Base-by-base conservation (phyloP, 345 rosid species). In the Ricinus communis region DNA sequence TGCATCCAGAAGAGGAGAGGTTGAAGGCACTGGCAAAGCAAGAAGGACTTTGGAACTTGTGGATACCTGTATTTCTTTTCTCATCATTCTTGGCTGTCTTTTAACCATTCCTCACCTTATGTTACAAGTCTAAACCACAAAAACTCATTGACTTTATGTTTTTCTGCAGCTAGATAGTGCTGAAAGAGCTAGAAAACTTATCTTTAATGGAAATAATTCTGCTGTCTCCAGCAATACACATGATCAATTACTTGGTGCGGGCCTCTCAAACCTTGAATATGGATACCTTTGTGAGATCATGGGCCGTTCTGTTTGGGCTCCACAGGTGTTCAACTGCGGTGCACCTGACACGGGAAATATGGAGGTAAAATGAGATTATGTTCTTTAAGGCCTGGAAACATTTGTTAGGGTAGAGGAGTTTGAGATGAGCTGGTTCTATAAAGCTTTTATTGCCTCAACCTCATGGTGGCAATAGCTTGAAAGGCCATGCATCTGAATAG, bases 341-440 rank as follows among this genome's bases (percentile, higher is more conserved):
- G 97, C 99, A 51, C 99, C 99, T 13, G 99, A 95, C 84, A 95
- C 99, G 25, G 99, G 99, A 79, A 95, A 95, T 83, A 95, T 92
- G 99, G 99, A 95, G 99, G 99, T 92, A 87, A 67, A 50, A 56
- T 65, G 27, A 19, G 46, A 63, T 50, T 52, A 41, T 43, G 60
- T 55, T 69, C 28, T 22, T 57, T 62, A 13, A 21, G 21, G n/a
- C n/a, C n/a, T n/a, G n/a, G n/a, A n/a, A n/a, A n/a, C n/a, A n/a
- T 56, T 27, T 27, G 3, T 14, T n/a, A n/a, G n/a, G 50, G 21
- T 41, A 1, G 12, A 5, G 15, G 61, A 36, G 15, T n/a, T 43
- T 54, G 60, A 62, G 53, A 33, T 65, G 25, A 27, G 70, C 62
- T 18, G 46, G 67, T 47, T 38, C 1, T 47, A 22, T 43, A 25